Percentiles rank a stretch among this genome's conserved stretches.
These are phyloP conservation scores for Aspergillus sp. DNA, from an alignment of 2,329 filamentous ascomycete species.

Conservation along the genomic window DNA sequence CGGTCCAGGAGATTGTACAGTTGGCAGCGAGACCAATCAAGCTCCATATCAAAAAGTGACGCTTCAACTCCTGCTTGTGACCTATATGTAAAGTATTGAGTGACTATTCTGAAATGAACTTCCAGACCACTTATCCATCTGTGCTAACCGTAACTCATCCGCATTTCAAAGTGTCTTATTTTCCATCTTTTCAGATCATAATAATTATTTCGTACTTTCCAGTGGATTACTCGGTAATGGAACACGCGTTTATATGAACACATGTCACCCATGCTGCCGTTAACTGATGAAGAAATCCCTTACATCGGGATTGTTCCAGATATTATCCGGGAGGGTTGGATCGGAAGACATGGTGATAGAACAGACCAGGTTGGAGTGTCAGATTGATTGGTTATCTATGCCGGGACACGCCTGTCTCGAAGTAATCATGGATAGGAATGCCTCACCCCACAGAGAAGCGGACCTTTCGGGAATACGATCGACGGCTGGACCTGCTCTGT, in stretches of 20 bases:
- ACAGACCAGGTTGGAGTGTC: no score
- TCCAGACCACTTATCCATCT: constrained; percentile 34
- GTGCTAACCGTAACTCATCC: constrained; percentile 39
- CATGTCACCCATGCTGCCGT: background rate
- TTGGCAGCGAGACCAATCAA: constrained; percentile 45
- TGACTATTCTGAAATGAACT: background rate
- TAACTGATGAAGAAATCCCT: background rate
- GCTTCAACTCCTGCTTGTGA: constrained; percentile 44
- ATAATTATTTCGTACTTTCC: no score
- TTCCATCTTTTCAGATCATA: background rate
- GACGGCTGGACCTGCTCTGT: background rate
- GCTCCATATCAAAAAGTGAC: constrained; percentile 44
- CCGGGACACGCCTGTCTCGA: no score
- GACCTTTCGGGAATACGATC: no score
- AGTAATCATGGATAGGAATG: no score
- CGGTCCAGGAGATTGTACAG: constrained; percentile 47
- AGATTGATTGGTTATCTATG: no score
- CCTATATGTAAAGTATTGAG: constrained; percentile 22
- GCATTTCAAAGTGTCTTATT: constrained; percentile 20
- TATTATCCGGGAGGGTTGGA: background rate
- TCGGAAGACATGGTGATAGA: background rate
- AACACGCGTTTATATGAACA: background rate
- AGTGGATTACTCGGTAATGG: background rate
- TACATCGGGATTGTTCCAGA: background rate
- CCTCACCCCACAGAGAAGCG: no score